phyloP scores from a whole-genome alignment of 768 basidiomycete genomes.

The Suillus variegatus region DNA sequence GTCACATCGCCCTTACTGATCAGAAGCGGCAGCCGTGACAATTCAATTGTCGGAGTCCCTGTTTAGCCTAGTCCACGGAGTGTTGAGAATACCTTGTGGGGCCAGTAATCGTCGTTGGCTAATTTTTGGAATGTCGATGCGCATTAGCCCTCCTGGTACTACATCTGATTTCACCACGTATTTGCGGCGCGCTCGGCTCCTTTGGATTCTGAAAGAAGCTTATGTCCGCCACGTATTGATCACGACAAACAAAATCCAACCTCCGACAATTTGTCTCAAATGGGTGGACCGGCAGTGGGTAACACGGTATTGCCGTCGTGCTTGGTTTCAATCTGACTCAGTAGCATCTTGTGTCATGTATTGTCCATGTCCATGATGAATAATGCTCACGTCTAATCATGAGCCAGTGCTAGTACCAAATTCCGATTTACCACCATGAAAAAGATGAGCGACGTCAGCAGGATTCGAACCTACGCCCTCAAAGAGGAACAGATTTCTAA shows the following conservation, averaged over 20 bases:
- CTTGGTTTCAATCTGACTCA: neutral
- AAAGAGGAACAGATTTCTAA: slow-evolving; percentile 71
- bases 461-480: slow-evolving; percentile 71
- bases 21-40: neutral
- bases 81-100: neutral
- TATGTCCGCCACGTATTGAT: neutral
- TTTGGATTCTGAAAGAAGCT: neutral
- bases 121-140: neutral
- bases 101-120: neutral
- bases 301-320: neutral
- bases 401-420: neutral
- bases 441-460: slow-evolving; percentile 54
- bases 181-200: neutral
- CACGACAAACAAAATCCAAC: neutral
- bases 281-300: neutral
- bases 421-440: slow-evolving; percentile 1
- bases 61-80: neutral
- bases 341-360: neutral
- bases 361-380: neutral
- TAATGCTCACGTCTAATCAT: neutral
- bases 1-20: neutral
- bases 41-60: neutral
- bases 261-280: neutral
- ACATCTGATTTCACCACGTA: neutral
- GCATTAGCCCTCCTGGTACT: neutral